These are phyloP conservation scores for Coemansia sp. DNA, from an alignment of 192 early-diverging fungal genomes.

Conservation along the genomic window DNA sequence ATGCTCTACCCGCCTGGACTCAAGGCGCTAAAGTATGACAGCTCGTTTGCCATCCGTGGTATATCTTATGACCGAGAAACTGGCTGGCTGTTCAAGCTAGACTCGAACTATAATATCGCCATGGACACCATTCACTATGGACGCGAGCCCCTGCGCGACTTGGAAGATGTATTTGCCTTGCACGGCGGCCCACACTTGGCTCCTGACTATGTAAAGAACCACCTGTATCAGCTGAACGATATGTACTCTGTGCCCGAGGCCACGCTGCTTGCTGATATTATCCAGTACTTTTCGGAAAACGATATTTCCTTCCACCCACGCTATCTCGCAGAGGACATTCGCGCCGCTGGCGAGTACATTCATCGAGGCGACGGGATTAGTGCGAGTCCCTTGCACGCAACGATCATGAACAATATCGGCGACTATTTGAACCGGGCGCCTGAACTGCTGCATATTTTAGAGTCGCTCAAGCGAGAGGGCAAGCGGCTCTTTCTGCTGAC, in stretches of 20 bases:
- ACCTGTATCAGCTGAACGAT: conserved; percentile 66
- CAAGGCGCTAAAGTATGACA: conserved; percentile 57
- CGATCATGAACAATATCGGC: conserved; percentile 54
- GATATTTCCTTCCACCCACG: conserved; percentile 63
- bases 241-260: conserved; percentile 63
- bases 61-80: conserved; percentile 62
- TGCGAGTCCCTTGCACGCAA: conserved; percentile 53
- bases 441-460: conserved; percentile 57
- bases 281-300: conserved; percentile 64
- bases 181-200: conserved; percentile 64
- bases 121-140: conserved; percentile 60
- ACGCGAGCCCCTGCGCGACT: conserved; percentile 58
- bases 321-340: conserved; percentile 65
- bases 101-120: conserved; percentile 65
- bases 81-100: conserved; percentile 69
- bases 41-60: conserved; percentile 63
- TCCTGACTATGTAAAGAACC: conserved; percentile 58
- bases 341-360: conserved; percentile 56
- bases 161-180: conserved; percentile 58
- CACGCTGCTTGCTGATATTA: conserved; percentile 61
- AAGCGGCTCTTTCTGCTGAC: conserved; percentile 65
- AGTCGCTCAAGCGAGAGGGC: conserved; percentile 48
- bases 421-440: conserved; percentile 57
- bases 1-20: conserved; percentile 58
- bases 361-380: conserved; percentile 58